Evolutionary conservation across 257 asterid genomes (phyloP), one percentile per base, ranked within the genome.

Genomic region (Plantago elongata): DNA sequence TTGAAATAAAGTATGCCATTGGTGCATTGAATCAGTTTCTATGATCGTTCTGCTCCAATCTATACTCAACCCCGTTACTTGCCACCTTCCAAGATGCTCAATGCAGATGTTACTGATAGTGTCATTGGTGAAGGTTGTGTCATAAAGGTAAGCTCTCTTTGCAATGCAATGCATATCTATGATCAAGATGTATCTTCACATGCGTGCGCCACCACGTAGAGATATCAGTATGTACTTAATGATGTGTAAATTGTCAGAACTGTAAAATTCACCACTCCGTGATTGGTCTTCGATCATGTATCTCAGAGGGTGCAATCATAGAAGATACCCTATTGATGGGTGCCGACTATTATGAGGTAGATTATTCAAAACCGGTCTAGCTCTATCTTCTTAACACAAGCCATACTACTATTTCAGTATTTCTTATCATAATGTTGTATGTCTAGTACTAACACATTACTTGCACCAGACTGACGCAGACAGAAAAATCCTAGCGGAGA

Each of bases 261-360:
- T 81, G 86, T 63, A 81, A 81, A 79, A 84, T 84, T 58, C 76
- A 77, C 60, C 92, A 84, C 61, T 84, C 92, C 18, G 92, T 81
- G 34, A 78, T 84, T 30, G 92, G 92, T 22, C 76, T 84, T 40
- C 70, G 92, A 40, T 84, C 92, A 1, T 84, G 88, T 81, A 84
- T 81, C 62, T 81, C 88, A 3, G 88, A 84, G 65, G 92, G 92
- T 67, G 92, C 92, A 34, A 65, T 84, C 58, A 81, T 84, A 12
- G 92, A 84, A 67, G 92, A 84, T 66, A 67, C 88, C 9, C 72
- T 84, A 60, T 15, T 84, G 69, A 84, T 84, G 92, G 92, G 92
- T 70, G 92, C 92, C 34, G 92, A 84, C 70, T 84, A 84, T 73
- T 84, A 84, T 44, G 92, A 84, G 88, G 92, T 84, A 73, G 59